Conservation (phyloP, 2,329 filamentous ascomycete species). For the Phaeoacremonium minimum region DNA sequence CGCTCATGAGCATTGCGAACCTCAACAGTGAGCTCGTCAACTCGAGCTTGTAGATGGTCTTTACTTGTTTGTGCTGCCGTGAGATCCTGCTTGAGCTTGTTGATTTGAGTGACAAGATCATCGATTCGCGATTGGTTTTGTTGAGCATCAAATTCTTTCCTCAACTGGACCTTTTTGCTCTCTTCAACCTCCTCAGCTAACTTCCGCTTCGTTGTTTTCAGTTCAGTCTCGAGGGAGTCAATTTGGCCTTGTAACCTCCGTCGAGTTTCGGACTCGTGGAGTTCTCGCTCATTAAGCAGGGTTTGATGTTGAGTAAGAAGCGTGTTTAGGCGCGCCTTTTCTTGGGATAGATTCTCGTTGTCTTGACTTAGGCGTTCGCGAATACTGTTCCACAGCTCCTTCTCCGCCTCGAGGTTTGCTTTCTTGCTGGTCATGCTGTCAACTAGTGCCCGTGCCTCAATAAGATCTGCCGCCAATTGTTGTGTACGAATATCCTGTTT, state of each 20-base stretch:
- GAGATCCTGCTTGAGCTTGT: conserved; percentile 80
- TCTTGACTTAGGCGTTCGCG: conserved; percentile 85
- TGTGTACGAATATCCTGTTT: conserved; percentile 89
- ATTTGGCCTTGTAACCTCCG: conserved; percentile 75
- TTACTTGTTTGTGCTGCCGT: conserved; percentile 80
- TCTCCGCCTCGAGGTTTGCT: conserved; percentile 90
- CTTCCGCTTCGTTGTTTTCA: conserved; percentile 76
- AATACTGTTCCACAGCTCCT: conserved; percentile 90
- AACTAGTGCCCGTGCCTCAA: conserved; percentile 75
- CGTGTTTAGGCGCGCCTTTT: conserved; percentile 78
- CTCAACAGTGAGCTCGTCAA: conserved; percentile 85
- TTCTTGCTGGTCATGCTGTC: conserved; percentile 89
- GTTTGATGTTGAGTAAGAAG: conserved; percentile 82
- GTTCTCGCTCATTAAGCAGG: conserved; percentile 86
- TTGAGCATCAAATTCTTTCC: conserved; percentile 86
- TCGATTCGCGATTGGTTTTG: conserved; percentile 90
- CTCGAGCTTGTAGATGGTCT: conserved; percentile 83
- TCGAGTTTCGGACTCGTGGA: conserved; percentile 75
- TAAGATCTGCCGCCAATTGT: conserved; percentile 87
- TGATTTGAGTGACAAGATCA: conserved; percentile 76
- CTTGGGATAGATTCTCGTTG: conserved; percentile 78
- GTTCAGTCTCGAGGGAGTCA: conserved; percentile 74
- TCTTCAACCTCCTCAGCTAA: conserved; percentile 80
- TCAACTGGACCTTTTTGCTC: conserved; percentile 72
- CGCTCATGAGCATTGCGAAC: conserved; percentile 87